Evolutionary conservation across 192 early-diverging fungal species (phyloP), one percentile per base, ranked within the genome.

Genomic region (Blastocladiella britannica): DNA sequence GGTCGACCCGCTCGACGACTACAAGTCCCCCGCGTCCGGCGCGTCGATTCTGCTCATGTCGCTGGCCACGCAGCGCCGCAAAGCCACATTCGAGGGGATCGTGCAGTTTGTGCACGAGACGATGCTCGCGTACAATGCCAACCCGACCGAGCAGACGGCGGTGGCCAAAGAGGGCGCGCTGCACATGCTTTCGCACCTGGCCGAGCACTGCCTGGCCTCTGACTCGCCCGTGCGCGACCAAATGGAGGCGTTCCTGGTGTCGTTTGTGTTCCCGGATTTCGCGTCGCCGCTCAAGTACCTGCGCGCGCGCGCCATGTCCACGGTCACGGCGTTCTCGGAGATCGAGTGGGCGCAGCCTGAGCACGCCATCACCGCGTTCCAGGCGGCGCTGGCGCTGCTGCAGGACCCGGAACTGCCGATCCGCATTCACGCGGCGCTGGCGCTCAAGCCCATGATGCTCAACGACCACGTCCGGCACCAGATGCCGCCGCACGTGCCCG

Each of bases 181-280:
- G 56, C 73, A 72, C 61, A 91, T 95, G 84, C 84, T 97, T 68
- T 69, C 80, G 7, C 68, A 73, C 15, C 67, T 97, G 18, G 76
- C 85, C 22, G 72, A 81, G 47, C 58, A 74, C 6, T 77, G 87
- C 29, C 70, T 89, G 43, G 72, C 76, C 57, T 75, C 68, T 67
- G 77, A 77, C 70, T 90, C 89, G 51, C 80, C 84, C 0, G 67
- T 92, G 29, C 64, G 72, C 18, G 66, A 59, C 56, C 77, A 83
- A 58, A 87, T 98, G 71, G 88, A 91, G 55, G 70, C 72, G 7
- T 89, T 95, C 66, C 72, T 95, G 64, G 77, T 83, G 15, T 75
- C 74, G 26, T 83, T 94, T 55, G 83, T 98, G 28, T 77, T 94
- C 55, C 85, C 91, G 8, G 92, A 95, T 61, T 86, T 98, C 69